Conservation (phyloP, 306 rosid species). For the Oxytropis ochrocephala region DNA sequence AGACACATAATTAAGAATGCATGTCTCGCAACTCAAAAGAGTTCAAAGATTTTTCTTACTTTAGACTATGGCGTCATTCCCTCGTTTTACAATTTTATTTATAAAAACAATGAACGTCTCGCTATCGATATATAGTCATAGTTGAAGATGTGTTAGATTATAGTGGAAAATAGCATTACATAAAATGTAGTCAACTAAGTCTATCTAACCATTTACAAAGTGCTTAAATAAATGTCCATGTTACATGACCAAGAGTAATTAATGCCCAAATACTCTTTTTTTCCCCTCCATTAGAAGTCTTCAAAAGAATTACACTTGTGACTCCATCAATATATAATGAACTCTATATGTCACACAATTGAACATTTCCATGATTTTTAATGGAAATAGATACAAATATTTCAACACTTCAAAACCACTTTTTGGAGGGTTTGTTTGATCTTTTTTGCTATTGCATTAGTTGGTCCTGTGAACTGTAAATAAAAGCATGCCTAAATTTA, state of each 20-base stretch:
- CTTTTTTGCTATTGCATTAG: slow-evolving; percentile 22
- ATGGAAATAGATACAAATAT: not conserved
- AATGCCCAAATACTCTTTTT: slow-evolving; percentile 5
- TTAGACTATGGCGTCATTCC: no score
- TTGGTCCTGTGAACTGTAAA: slow-evolving; percentile 36
- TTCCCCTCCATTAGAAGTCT: not conserved
- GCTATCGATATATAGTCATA: not conserved
- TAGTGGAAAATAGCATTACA: not conserved
- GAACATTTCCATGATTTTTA: slow-evolving; percentile 9
- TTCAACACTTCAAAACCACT: slow-evolving; percentile 28
- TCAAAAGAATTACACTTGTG: not conserved
- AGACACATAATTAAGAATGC: not conserved
- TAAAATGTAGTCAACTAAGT: slow-evolving; percentile 7
- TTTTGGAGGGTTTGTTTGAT: slow-evolving; percentile 40
- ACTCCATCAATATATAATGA: slow-evolving; percentile 8
- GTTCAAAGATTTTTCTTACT: no score
- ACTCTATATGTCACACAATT: not conserved
- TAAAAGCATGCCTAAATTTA: not conserved
- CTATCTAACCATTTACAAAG: slow-evolving; percentile 22
- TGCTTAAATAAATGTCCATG: slow-evolving; percentile 3
- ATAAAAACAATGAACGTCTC: not conserved
- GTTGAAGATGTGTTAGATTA: not conserved
- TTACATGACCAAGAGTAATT: slow-evolving; percentile 13
- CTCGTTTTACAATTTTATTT: no score
- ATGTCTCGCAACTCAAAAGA: not conserved